phyloP scores from a whole-genome alignment of 2,329 filamentous ascomycete genomes.

The Trichoderma atroviride region DNA sequence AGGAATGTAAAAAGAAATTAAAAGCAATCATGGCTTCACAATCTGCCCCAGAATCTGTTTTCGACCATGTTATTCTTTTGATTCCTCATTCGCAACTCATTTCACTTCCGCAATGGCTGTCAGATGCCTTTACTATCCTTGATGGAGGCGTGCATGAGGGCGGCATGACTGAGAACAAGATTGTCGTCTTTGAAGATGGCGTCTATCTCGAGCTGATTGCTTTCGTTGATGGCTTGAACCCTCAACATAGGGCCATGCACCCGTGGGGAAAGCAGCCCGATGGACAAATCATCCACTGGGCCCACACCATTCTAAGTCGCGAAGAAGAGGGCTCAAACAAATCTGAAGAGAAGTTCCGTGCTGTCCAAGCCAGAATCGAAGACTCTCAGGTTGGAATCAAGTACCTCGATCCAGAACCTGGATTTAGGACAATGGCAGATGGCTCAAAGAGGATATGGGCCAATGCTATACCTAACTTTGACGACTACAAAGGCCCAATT shows the following conservation, averaged over 20 bases:
- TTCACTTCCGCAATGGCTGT: conserved; percentile 1
- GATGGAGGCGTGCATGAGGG: conserved; percentile 16
- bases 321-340: not conserved
- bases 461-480: conserved; percentile 14
- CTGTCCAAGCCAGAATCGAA: not conserved
- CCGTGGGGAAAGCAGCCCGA: conserved; percentile 5
- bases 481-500: not conserved
- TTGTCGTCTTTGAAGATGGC: not conserved
- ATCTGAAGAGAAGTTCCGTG: not conserved
- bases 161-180: conserved; percentile 12
- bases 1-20: not conserved
- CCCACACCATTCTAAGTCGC: not conserved
- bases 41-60: not conserved
- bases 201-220: conserved; percentile 7
- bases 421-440: conserved; percentile 12
- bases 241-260: not conserved
- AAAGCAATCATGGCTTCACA: not conserved
- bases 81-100: not conserved
- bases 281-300: conserved; percentile 18
- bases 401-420: conserved; percentile 2
- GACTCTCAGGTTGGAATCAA: not conserved
- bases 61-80: conserved; percentile 18
- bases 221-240: not conserved
- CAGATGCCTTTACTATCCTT: conserved; percentile 10
- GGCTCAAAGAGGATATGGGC: conserved; percentile 10